phyloP scores from a whole-genome alignment of 768 basidiomycete species.

The Serendipita sp. region DNA sequence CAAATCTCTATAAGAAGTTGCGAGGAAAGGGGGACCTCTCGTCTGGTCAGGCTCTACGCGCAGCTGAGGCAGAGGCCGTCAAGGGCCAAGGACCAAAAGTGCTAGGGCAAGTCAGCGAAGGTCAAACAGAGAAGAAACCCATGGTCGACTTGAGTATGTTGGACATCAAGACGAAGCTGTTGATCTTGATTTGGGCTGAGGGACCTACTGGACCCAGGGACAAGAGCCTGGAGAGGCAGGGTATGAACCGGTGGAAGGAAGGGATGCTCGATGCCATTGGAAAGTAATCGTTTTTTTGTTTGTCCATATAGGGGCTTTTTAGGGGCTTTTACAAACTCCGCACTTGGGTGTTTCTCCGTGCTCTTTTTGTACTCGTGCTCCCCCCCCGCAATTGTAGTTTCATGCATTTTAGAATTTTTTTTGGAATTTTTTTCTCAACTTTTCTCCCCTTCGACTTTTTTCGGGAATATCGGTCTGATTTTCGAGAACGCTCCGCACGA shows the following conservation, averaged over 20 bases:
- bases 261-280: no score
- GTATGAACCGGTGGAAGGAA: slow-evolving; percentile 2
- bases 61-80: background rate
- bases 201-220: slow-evolving; percentile 9
- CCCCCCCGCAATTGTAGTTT: no score
- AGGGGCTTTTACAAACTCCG: no score
- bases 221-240: slow-evolving; percentile 11
- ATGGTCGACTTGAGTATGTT: background rate
- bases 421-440: no score
- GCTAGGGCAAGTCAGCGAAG: background rate
- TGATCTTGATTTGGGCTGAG: slow-evolving; percentile 10
- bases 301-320: no score
- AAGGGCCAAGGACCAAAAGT: background rate
- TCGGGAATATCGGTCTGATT: no score
- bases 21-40: slow-evolving; percentile 4
- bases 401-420: no score
- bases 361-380: no score
- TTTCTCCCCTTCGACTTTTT: no score
- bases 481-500: no score
- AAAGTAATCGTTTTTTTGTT: background rate
- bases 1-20: background rate
- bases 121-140: background rate
- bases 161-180: slow-evolving; percentile 4
- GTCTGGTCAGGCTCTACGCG: slow-evolving; percentile 5
- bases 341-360: no score